Percentiles rank a stretch among this genome's conserved stretches.
Conservation (phyloP, 75 land plant species). For the Selaginella tamariscina region DNA sequence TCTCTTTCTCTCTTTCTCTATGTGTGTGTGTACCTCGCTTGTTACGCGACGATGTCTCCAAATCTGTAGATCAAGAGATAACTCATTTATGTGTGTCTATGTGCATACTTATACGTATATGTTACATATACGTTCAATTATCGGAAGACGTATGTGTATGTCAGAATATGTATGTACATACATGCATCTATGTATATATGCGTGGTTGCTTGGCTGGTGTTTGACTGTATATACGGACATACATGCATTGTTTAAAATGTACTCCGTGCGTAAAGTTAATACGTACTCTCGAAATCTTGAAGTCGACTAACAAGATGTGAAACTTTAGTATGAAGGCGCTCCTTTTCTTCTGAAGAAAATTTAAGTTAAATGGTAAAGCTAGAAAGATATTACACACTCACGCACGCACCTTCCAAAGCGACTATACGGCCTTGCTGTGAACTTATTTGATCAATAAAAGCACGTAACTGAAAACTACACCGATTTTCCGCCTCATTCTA, state of each 20-base stretch:
- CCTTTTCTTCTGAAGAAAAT: conserved; percentile 43
- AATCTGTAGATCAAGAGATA: conserved; percentile 8
- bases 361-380: not conserved
- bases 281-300: conserved; percentile 66
- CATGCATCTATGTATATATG: too few relatives aligned
- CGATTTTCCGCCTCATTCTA: conserved; percentile 64
- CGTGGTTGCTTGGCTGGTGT: not conserved
- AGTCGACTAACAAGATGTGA: conserved; percentile 50
- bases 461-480: conserved; percentile 59
- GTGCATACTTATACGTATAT: not conserved
- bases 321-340: conserved; percentile 42
- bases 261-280: not conserved
- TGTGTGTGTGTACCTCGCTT: not conserved
- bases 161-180: too few relatives aligned
- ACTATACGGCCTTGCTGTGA: conserved; percentile 62
- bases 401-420: conserved; percentile 49
- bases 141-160: too few relatives aligned
- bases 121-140: too few relatives aligned
- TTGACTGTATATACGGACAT: not conserved
- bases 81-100: not conserved
- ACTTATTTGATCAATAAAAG: conserved; percentile 83
- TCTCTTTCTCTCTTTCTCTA: not conserved
- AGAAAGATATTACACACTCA: not conserved
- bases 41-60: not conserved
- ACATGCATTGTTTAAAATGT: not conserved